Conservation (phyloP, 2,329 filamentous ascomycete genomes). For the Cladosporium cucumerinum region DNA sequence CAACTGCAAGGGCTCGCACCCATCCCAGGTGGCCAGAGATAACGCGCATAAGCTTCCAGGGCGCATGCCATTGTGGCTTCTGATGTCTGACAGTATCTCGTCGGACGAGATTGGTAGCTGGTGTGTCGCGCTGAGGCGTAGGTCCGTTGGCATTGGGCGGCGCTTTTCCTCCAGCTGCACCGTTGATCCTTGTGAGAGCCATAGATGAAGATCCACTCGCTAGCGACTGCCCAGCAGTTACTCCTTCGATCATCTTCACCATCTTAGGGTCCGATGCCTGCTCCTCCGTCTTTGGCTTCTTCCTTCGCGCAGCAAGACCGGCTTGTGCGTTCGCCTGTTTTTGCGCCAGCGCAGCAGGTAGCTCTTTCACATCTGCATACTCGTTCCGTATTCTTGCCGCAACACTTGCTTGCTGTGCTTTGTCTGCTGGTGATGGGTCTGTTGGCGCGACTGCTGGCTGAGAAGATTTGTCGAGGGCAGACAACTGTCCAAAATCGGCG, state of each 20-base stretch:
- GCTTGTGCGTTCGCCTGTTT: constrained; percentile 66
- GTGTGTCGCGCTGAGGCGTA: constrained; percentile 49
- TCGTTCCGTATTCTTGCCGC: constrained; percentile 64
- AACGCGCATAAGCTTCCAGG: constrained; percentile 97
- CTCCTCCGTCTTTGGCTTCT: constrained; percentile 57
- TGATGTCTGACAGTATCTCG: constrained; percentile 63
- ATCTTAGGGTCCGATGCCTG: constrained; percentile 55
- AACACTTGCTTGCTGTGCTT: constrained; percentile 48
- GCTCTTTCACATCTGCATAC: constrained; percentile 72
- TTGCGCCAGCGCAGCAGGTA: constrained; percentile 73
- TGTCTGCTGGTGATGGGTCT: constrained; percentile 43
- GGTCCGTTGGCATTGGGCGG: constrained; percentile 57
- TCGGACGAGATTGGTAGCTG: constrained; percentile 58
- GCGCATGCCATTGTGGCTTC: constrained; percentile 92
- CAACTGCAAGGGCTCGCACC: constrained; percentile 85
- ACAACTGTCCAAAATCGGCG: constrained; percentile 48
- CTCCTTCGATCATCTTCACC: constrained; percentile 65
- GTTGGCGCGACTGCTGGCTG: constrained; percentile 44
- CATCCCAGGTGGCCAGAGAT: constrained; percentile 95
- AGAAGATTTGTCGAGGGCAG: constrained; percentile 41
- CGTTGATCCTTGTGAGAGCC: constrained; percentile 55
- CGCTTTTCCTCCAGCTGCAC: constrained; percentile 38
- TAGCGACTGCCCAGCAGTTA: constrained; percentile 48
- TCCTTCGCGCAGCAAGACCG: constrained; percentile 59
- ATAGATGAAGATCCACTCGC: constrained; percentile 49